A percentile compares a stretch with the other conserved stretches of the same genome.
Evolutionary conservation across 2,329 filamentous ascomycete species (phyloP).

Genomic region (Alternaria brassicae): DNA sequence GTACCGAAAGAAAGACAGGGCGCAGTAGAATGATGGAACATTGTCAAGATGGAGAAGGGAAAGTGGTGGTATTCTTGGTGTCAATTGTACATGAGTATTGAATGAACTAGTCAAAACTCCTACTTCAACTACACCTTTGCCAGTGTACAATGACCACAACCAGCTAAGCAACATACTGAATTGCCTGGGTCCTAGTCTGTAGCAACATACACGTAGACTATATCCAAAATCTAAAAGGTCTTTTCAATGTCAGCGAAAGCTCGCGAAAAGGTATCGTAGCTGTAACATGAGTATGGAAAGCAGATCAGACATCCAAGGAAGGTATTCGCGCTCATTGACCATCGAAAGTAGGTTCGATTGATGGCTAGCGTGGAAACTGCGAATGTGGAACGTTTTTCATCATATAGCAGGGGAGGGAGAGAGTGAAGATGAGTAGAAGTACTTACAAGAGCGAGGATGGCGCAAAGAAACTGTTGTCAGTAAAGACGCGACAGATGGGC

Average conservation of each 20-base stretch:
- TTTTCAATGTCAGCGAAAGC: slow-evolving; percentile 8
- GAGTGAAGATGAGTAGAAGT: not conserved
- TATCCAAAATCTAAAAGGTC: slow-evolving; percentile 7
- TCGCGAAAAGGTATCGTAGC: not conserved
- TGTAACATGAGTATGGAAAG: slow-evolving; percentile 2
- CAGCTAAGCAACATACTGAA: not conserved
- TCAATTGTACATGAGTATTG: slow-evolving; percentile 14
- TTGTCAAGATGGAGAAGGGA: not conserved
- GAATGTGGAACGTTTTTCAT: slow-evolving; percentile 80
- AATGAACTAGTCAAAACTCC: slow-evolving; percentile 11
- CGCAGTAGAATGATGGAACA: slow-evolving; percentile 7
- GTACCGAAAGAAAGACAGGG: not conserved
- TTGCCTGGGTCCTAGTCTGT: not conserved
- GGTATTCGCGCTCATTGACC: slow-evolving; percentile 70
- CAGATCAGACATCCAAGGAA: slow-evolving; percentile 80
- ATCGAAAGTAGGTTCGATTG: slow-evolving; percentile 66
- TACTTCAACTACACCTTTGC: not conserved
- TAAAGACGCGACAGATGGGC: not conserved
- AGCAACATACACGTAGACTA: slow-evolving; percentile 4
- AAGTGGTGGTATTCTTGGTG: slow-evolving; percentile 6
- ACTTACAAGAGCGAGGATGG: slow-evolving; percentile 9
- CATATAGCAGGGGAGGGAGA: slow-evolving; percentile 53
- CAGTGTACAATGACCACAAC: not conserved
- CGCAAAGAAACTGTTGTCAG: not conserved
- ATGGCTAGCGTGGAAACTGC: slow-evolving; percentile 87